phyloP scores from a whole-genome alignment of 441 rosid species.

The Pelargonium fulgidum region DNA sequence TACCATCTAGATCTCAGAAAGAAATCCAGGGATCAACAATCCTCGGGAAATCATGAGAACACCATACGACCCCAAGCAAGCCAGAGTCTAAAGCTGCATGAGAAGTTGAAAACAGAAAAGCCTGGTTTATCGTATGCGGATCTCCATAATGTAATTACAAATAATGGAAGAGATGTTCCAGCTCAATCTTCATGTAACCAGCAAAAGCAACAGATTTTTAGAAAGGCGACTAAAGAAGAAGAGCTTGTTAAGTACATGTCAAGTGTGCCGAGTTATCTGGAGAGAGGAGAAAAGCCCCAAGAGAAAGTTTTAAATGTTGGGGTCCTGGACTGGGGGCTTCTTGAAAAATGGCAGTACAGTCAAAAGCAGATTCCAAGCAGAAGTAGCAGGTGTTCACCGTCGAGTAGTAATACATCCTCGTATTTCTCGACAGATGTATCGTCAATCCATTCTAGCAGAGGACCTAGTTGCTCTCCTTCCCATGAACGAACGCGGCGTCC shows the following conservation, averaged over 20 bases:
- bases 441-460: constrained; percentile 42
- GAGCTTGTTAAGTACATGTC: constrained; percentile 95
- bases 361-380: constrained; percentile 38
- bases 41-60: constrained; percentile 28
- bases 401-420: constrained; percentile 45
- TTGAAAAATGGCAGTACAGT: constrained; percentile 71
- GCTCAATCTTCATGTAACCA: constrained; percentile 27
- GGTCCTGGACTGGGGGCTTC: constrained; percentile 85
- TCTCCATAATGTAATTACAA: constrained; percentile 38
- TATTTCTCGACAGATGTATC: constrained; percentile 49
- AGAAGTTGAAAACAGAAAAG: constrained; percentile 38
- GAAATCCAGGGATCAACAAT: constrained; percentile 24
- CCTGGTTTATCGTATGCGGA: constrained; percentile 42
- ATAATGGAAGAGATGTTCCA: constrained; percentile 32
- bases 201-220: constrained; percentile 21
- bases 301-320: constrained; percentile 74
- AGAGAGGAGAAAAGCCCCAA: constrained; percentile 45
- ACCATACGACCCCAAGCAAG: constrained; percentile 24
- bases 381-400: constrained; percentile 44
- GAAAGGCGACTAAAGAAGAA: constrained; percentile 36
- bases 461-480: constrained; percentile 41
- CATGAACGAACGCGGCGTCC: constrained; percentile 36
- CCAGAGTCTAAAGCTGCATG: constrained; percentile 29
- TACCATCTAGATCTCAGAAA: constrained; percentile 24
- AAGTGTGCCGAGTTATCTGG: constrained; percentile 70